Percentiles rank a stretch among this genome's conserved stretches.
These are phyloP conservation scores for Pythium vanterpoolii DNA, from an alignment of 352 stramenopile species.

Conservation along the genomic window DNA sequence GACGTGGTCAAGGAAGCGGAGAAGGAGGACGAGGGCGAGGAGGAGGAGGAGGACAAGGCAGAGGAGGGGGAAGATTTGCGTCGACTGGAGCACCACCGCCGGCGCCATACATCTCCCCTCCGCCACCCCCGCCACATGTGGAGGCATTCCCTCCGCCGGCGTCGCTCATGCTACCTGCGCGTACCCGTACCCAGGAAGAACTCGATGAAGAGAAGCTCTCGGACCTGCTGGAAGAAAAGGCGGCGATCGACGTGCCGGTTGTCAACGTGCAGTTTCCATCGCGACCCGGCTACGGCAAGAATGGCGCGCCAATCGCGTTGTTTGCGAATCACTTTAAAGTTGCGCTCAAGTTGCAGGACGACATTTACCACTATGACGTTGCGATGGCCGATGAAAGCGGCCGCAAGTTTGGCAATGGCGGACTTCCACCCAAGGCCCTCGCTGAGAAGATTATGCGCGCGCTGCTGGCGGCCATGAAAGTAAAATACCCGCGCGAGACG, in stretches of 20 bases:
- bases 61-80: constrained; percentile 5
- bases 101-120: not conserved
- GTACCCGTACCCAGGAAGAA: not conserved
- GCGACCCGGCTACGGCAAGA: constrained; percentile 55
- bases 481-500: constrained; percentile 32
- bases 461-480: constrained; percentile 37
- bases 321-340: constrained; percentile 71
- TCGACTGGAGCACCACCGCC: not conserved
- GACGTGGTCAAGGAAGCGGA: constrained; percentile 10
- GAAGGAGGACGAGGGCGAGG: constrained; percentile 11
- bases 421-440: constrained; percentile 38
- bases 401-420: constrained; percentile 9
- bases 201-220: constrained; percentile 10
- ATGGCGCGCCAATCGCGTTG: constrained; percentile 36
- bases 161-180: not conserved
- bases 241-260: constrained; percentile 30
- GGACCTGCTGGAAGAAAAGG: constrained; percentile 41
- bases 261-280: constrained; percentile 43
- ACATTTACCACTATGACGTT: constrained; percentile 78
- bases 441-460: constrained; percentile 53
- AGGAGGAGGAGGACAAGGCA: constrained; percentile 6
- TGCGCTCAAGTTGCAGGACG: constrained; percentile 37
- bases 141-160: not conserved
- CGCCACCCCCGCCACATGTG: not conserved
- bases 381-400: constrained; percentile 50